Evolutionary conservation across 2,329 filamentous ascomycete species (phyloP).

Genomic region (Sclerotinia borealis): DNA sequence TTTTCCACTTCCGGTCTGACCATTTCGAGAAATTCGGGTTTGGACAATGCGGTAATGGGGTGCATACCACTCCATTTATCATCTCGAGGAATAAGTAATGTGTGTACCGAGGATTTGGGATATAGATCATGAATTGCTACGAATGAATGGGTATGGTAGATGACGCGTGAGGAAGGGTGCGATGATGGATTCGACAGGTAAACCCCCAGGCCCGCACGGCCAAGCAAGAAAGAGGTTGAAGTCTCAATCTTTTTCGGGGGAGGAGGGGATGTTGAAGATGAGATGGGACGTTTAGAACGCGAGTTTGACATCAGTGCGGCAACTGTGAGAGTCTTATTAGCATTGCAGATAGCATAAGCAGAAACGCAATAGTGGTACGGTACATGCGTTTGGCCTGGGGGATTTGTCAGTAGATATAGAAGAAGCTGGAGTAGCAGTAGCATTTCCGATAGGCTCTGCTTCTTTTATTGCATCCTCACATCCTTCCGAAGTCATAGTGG

Average conservation of each 20-base stretch:
- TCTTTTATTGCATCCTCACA: slow-evolving; percentile 38
- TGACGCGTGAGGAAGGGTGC: slow-evolving; percentile 52
- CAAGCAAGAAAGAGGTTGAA: slow-evolving; percentile 32
- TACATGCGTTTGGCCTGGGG: slow-evolving; percentile 39
- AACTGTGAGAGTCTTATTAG: slow-evolving; percentile 34
- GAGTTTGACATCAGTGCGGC: slow-evolving; percentile 43
- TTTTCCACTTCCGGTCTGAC: slow-evolving; percentile 55
- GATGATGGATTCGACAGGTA: slow-evolving; percentile 61
- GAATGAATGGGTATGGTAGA: slow-evolving; percentile 62
- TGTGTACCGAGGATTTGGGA: slow-evolving; percentile 79
- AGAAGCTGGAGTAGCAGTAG: slow-evolving; percentile 30
- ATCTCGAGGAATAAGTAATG: slow-evolving; percentile 79
- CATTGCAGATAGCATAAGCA: neutral
- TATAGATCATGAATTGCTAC: slow-evolving; percentile 77
- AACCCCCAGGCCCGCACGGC: slow-evolving; percentile 55
- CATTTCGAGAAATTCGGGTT: slow-evolving; percentile 59
- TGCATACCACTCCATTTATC: slow-evolving; percentile 54
- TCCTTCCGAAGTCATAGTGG: neutral
- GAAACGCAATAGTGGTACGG: slow-evolving; percentile 12
- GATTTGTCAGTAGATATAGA: slow-evolving; percentile 21
- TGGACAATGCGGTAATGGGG: slow-evolving; percentile 71
- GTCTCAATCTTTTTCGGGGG: slow-evolving; percentile 14
- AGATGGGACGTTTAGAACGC: neutral
- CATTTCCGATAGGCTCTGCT: slow-evolving; percentile 38
- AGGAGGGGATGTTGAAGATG: neutral